These are phyloP conservation scores for Microcyclosporella mali DNA, from an alignment of 2,329 filamentous ascomycete species.

Conservation along the genomic window DNA sequence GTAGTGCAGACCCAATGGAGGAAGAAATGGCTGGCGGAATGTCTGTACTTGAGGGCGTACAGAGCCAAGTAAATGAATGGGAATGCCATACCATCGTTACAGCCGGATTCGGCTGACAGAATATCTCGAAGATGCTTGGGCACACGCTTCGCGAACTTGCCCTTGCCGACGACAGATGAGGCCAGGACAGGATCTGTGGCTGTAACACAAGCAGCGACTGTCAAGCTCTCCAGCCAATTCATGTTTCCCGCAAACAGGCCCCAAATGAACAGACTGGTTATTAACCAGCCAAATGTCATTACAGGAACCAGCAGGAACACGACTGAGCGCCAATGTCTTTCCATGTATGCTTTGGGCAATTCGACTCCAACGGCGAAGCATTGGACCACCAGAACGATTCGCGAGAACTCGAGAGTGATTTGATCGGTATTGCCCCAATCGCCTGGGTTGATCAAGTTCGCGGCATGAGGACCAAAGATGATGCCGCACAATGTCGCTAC, in stretches of 20 bases:
- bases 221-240: slow-evolving; percentile 83
- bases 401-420: slow-evolving; percentile 81
- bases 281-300: slow-evolving; percentile 94
- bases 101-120: slow-evolving; percentile 92
- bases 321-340: slow-evolving; percentile 93
- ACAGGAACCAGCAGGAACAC: slow-evolving; percentile 81
- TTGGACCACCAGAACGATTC: slow-evolving; percentile 83
- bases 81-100: slow-evolving; percentile 99
- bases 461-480: slow-evolving; percentile 80
- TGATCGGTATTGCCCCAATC: slow-evolving; percentile 80
- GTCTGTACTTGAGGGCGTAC: slow-evolving; percentile 79
- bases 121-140: slow-evolving; percentile 95
- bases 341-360: slow-evolving; percentile 92
- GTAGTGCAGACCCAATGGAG: slow-evolving; percentile 86
- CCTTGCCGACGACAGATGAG: slow-evolving; percentile 96
- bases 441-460: slow-evolving; percentile 68
- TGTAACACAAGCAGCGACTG: slow-evolving; percentile 86
- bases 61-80: slow-evolving; percentile 91
- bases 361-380: slow-evolving; percentile 90
- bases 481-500: slow-evolving; percentile 83
- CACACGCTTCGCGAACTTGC: slow-evolving; percentile 95
- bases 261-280: slow-evolving; percentile 92
- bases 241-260: slow-evolving; percentile 70
- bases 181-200: slow-evolving; percentile 95
- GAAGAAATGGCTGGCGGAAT: slow-evolving; percentile 60